Base-by-base conservation (phyloP, 192 early-diverging fungal species). In the Lobosporangium transversale region DNA sequence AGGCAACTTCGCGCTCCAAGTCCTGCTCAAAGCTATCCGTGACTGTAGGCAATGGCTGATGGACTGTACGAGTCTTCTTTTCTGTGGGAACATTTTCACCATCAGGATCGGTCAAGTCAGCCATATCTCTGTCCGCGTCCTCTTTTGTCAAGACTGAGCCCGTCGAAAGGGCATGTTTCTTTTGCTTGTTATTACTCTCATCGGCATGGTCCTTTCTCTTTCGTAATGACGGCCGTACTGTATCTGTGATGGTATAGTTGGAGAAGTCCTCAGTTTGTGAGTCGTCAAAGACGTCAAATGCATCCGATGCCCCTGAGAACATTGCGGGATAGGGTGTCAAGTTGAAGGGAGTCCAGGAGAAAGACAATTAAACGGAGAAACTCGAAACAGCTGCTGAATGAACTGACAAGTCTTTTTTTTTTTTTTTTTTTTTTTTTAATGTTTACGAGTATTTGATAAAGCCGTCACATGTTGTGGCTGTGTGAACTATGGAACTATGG, bases 1-100 rank as follows among this genome's bases (percentile, higher is more conserved):
- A 79, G 50, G 86, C 86, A 20, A 92, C 86, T 76, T 90, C 88
- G 58, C 90, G 84, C 58, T 83, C 82, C 29, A 87, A 79, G 57
- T 91, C 88, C 78, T 91, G 83, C 66, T 89, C 87, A 66, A 92
- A 92, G 24, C 82, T 73, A 64, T 92, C 91, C 11, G 86, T 85
- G 43, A 92, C 87, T 29, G 87, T 87, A 4, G 90, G 87, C 45
- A 76, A 59, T 21, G 75, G 68, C 14, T 58, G 44, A 17, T 40
- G 36, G n/a, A n/a, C n/a, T 11, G 32, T 29, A 12, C 49, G 54
- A 11, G 53, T 10, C 14, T 53, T 50, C 74, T 58, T 49, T n/a
- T 63, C 27, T 44, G 42, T 10, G 14, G 58, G 65, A 26, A 27
- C 31, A 54, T 59, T 58, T 21, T 62, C 42, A 62, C 74, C 49